phyloP scores from a whole-genome alignment of 768 basidiomycete genomes.

The Exidia glandulosa region DNA sequence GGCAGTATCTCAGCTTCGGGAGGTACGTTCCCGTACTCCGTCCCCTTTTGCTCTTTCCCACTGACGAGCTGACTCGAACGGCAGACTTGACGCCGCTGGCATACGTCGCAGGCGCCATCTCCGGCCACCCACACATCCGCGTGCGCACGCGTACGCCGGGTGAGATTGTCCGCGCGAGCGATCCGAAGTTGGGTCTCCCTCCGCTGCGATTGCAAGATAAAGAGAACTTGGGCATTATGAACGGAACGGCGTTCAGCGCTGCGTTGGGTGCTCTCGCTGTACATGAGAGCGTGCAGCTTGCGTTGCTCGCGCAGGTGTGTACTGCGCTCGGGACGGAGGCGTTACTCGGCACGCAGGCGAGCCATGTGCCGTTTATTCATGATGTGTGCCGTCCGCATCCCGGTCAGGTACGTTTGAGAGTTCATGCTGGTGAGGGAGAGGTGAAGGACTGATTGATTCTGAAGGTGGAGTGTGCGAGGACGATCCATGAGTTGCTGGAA shows the following conservation, averaged over 20 bases:
- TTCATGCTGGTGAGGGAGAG: not conserved
- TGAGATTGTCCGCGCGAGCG: conserved; percentile 21
- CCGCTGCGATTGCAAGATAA: conserved; percentile 42
- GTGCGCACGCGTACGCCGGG: conserved; percentile 5
- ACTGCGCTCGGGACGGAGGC: conserved; percentile 24
- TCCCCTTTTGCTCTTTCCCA: not conserved
- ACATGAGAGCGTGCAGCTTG: conserved; percentile 44
- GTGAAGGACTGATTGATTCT: not conserved
- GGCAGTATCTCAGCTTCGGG: conserved; percentile 23
- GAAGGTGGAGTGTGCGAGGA: conserved; percentile 58
- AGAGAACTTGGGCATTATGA: conserved; percentile 71
- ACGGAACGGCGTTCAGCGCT: conserved; percentile 79
- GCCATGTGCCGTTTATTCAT: conserved; percentile 18
- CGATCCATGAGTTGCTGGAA: conserved; percentile 27
- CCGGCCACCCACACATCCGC: conserved; percentile 19
- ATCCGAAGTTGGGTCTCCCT: conserved; percentile 51
- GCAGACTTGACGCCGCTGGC: conserved; percentile 15
- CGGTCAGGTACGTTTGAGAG: conserved; percentile 45
- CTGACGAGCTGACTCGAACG: not conserved
- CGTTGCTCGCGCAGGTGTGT: conserved; percentile 17
- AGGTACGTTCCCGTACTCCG: conserved; percentile 6
- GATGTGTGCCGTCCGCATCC: conserved; percentile 61
- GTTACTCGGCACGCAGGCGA: conserved; percentile 16
- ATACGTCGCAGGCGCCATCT: conserved; percentile 23
- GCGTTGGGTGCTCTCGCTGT: conserved; percentile 67